Evolutionary conservation across 1,139 yeast genomes (phyloP), one percentile per base, ranked within the genome.

Genomic region (Keqinozyma sinolaborantium): DNA sequence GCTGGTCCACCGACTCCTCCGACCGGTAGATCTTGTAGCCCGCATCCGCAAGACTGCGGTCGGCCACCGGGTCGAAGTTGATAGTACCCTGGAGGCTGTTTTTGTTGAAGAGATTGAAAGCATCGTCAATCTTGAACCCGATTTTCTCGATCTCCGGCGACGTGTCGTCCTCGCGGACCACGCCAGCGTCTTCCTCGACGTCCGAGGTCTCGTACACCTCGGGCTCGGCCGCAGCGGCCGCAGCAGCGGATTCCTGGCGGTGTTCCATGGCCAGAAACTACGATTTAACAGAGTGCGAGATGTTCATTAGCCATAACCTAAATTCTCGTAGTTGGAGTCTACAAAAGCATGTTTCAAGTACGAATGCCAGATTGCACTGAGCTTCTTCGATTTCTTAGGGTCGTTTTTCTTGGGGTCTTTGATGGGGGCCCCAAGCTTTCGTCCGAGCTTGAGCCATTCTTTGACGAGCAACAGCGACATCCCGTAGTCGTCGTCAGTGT

Each of bases 401-500:
- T 26, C 26, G 14, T 35, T 35, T 15, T 30, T 33, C 9, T 38
- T 38, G 14, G 32, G 34, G 9, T 35, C 42, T 35, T 56, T 58
- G 16, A 58, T 30, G 4, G 71, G 70, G 31, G 58, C 47, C 2
- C 79, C 81, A 35, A 83, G 56, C 27, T 59, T 59, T 34, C 79
- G 63, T 2, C 82, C 87, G 25, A 76, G 53, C 20, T 65, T 56
- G 20, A 83, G 47, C 79, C 84, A 83, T 43, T 77, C 79, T 12
- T 61, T 57, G 3, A 79, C 87, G 9, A 82, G 56, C 31, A 84
- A 60, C 11, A 68, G 56, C n/a, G 70, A 50, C 77, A 81, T 61
- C n/a, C 60, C 54, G 45, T 77, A 80, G 13, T 64, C 60, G 34
- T 79, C 82, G 37, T 78, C 79, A 0, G 94, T 83, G 3, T 77